A percentile compares a stretch with the other conserved stretches of the same genome.
Conservation (phyloP, 2,329 filamentous ascomycete genomes). For the Colletotrichum endophyticum region DNA sequence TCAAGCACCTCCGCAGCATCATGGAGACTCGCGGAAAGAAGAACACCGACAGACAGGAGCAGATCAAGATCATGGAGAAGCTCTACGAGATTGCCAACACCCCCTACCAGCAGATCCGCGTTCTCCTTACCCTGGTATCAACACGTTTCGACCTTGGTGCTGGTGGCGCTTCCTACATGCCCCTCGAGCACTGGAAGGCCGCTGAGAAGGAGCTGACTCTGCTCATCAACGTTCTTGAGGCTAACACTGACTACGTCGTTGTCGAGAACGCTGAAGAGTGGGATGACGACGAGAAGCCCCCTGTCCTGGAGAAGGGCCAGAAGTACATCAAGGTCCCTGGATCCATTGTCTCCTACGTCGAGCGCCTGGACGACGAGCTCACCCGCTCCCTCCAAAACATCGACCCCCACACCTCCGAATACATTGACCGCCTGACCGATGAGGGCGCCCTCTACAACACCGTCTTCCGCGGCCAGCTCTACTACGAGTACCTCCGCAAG, state of each 20-base stretch:
- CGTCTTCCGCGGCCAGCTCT: slow-evolving; percentile 86
- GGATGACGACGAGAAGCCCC: slow-evolving; percentile 97
- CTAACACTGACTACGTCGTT: slow-evolving; percentile 81
- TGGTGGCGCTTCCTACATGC: slow-evolving; percentile 81
- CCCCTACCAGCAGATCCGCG: slow-evolving; percentile 92
- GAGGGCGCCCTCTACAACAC: slow-evolving; percentile 91
- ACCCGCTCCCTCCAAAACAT: slow-evolving; percentile 97
- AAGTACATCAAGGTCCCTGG: slow-evolving; percentile 90
- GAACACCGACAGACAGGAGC: slow-evolving; percentile 94
- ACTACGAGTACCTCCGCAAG: slow-evolving; percentile 82
- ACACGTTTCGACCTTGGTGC: slow-evolving; percentile 93
- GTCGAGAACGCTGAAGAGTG: slow-evolving; percentile 94
- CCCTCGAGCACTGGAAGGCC: slow-evolving; percentile 94
- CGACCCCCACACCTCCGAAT: slow-evolving; percentile 97
- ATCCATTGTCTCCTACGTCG: slow-evolving; percentile 91
- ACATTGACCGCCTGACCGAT: slow-evolving; percentile 92
- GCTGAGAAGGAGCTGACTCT: slow-evolving; percentile 85
- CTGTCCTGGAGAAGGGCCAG: slow-evolving; percentile 73
- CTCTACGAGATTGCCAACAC: slow-evolving; percentile 86
- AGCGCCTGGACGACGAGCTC: slow-evolving; percentile 96
- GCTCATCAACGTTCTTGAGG: slow-evolving; percentile 80
- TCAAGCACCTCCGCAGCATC: slow-evolving; percentile 93
- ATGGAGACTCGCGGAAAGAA: slow-evolving; percentile 97
- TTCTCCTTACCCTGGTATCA: slow-evolving; percentile 89
- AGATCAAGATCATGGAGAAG: slow-evolving; percentile 98